phyloP scores from a whole-genome alignment of 805 yeast species.

The Candida saitoana region DNA sequence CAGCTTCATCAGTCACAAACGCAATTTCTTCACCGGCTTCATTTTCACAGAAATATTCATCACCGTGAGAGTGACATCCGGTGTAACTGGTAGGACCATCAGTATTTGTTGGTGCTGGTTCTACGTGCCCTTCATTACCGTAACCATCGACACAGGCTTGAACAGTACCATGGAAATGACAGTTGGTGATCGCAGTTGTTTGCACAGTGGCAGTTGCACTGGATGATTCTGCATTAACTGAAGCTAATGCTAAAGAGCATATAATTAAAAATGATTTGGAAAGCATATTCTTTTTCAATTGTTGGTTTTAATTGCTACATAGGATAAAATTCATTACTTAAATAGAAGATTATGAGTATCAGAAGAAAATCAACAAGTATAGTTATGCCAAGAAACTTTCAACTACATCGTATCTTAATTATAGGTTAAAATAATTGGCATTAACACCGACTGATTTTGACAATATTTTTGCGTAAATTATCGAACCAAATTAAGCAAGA shows the following conservation, averaged over 20 bases:
- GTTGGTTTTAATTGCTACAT: no score
- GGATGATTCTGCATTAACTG: not conserved
- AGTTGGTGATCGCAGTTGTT: conserved; percentile 12
- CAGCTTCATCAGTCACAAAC: conserved; percentile 10
- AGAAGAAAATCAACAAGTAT: not conserved
- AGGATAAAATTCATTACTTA: no score
- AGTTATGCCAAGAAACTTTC: not conserved
- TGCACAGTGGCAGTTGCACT: conserved; percentile 1
- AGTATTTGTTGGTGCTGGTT: conserved; percentile 17
- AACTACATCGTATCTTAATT: not conserved
- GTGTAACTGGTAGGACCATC: conserved; percentile 13
- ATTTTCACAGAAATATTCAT: conserved; percentile 15
- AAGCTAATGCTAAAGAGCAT: not conserved
- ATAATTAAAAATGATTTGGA: not conserved
- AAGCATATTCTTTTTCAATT: no score
- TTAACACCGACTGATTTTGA: not conserved
- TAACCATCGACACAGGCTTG: conserved; percentile 17
- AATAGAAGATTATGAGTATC: no score
- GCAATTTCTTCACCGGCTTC: conserved; percentile 14
- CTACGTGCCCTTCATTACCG: conserved; percentile 20
- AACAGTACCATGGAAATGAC: conserved; percentile 19
- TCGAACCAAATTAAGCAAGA: not conserved
- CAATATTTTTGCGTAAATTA: not conserved
- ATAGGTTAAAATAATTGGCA: not conserved
- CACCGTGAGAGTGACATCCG: conserved; percentile 19